These are phyloP conservation scores for Curvularia eragrostidis DNA, from an alignment of 2,329 filamentous ascomycete genomes.

Conservation along the genomic window DNA sequence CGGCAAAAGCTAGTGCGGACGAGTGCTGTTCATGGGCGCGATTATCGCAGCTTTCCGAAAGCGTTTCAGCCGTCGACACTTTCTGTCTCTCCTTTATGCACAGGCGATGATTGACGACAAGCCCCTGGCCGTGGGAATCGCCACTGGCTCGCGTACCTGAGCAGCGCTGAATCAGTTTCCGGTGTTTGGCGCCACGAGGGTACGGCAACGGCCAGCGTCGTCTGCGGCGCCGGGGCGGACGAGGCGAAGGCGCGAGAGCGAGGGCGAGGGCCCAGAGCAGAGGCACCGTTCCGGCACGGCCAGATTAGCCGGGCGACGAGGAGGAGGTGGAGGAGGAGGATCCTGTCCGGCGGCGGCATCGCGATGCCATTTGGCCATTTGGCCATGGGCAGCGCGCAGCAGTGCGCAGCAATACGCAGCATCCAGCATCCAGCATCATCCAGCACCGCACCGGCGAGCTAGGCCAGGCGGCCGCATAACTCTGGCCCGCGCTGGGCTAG, in stretches of 20 bases:
- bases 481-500: slow-evolving; percentile 35
- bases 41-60: slow-evolving; percentile 42
- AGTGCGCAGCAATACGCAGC: no score
- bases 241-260: slow-evolving; percentile 34
- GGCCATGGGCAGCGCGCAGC: slow-evolving; percentile 9
- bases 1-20: slow-evolving; percentile 45
- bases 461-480: slow-evolving; percentile 38
- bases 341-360: slow-evolving; percentile 15
- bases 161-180: slow-evolving; percentile 19
- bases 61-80: slow-evolving; percentile 42
- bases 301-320: slow-evolving; percentile 44
- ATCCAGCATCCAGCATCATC: no score
- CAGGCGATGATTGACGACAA: slow-evolving; percentile 34
- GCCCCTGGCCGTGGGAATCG: slow-evolving; percentile 33
- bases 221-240: slow-evolving; percentile 26
- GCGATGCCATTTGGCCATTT: slow-evolving; percentile 29
- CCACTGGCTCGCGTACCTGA: slow-evolving; percentile 46
- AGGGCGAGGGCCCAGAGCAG: not conserved
- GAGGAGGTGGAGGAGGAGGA: slow-evolving; percentile 8
- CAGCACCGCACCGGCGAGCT: slow-evolving; percentile 27
- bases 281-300: not conserved
- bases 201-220: slow-evolving; percentile 39
- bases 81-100: slow-evolving; percentile 46
- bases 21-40: slow-evolving; percentile 33
- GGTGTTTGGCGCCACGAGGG: slow-evolving; percentile 37